Evolutionary conservation across 257 asterid genomes (phyloP), one percentile per base, ranked within the genome.

Genomic region (Echium plantagineum): DNA sequence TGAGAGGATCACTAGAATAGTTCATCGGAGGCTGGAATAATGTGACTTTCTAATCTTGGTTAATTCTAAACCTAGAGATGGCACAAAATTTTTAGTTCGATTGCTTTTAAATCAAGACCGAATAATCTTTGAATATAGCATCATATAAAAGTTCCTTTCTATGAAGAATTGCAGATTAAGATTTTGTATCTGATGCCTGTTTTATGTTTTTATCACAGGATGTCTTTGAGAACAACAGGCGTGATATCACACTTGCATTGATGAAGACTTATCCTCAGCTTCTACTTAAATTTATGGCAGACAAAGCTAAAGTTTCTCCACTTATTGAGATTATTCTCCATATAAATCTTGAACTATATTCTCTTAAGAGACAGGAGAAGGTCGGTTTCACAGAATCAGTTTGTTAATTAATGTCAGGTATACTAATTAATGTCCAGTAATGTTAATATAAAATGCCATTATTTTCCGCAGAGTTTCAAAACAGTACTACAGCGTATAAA

Each of bases 361-460:
- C 98, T 62, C 87, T 82, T 18, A 89, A 89, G 80, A 77, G 94
- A 63, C 90, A 93, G 76, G 94, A 89, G 74, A 94, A 89, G 97
- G 98, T 89, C 59, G 18, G 55, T 30, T 52, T 71, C 48, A 61
- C 47, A 58, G 51, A 65, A 42, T 66, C 60, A 21, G 56, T 66
- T 71, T 16, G 17, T 6, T 61, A 55, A 55, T 58, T 60, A 63
- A 19, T 21, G 28, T 18, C 42, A 47, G n/a, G n/a, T n/a, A n/a
- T n/a, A n/a, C n/a, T n/a, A n/a, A n/a, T n/a, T n/a, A n/a, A n/a
- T n/a, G n/a, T n/a, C n/a, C n/a, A 58, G 48, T 52, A 52, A 63
- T 31, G 42, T 52, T 28, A 38, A 52, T 38, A 54, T 15, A 32
- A 58, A 24, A 21, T 72, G 15, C 49, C 59, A 49, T 52, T 42